Evolutionary conservation across 169 alveolate genomes (phyloP), one percentile per base, ranked within the genome.

Genomic region (Cryptosporidium ubiquitum): DNA sequence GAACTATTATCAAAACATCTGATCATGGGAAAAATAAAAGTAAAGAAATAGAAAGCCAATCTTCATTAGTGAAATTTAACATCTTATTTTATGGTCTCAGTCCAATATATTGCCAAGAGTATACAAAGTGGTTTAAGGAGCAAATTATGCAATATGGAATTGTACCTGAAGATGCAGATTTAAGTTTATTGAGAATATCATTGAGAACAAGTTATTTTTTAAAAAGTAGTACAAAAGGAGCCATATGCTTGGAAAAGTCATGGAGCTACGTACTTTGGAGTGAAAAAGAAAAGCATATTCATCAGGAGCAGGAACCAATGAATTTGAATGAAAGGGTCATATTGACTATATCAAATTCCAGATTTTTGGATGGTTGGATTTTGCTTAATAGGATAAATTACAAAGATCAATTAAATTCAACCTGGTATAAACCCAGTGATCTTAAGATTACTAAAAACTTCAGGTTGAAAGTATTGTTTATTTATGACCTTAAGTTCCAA

Each of bases 251-350:
- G n/a, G 52, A 29, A 20, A 79, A 37, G 68, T 79, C 89, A 9
- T 79, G 89, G 89, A 79, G 39, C 40, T 79, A 79, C 29, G 20
- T 79, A 16, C 26, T 79, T 16, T 79, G 66, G 89, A 37, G 71
- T 31, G 37, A 55, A 55, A 55, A 55, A 3, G 66, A 23, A 26
- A 26, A 4, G 4, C 10, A 33, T 61, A 16, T 20, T n/a, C 20
- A 52, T 12, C 39, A 49, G 37, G 64, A 35, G 14, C n/a, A 37
- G 14, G 42, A 42, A 1, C 47, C 68, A 33, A 33, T 33, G 49
- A 35, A 40, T 73, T 64, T 79, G 39, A 79, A 64, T 61, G 33
- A 33, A 18, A 58, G 74, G 12, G 69, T 79, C 23, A 79, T 79
- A n/a, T 3, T 69, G 37, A 64, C 61, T 2, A 61, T 79, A 23